Evolutionary conservation across 2,329 filamentous ascomycete genomes (phyloP), one percentile per base, ranked within the genome.

Genomic region (Sarocladium oryzae): DNA sequence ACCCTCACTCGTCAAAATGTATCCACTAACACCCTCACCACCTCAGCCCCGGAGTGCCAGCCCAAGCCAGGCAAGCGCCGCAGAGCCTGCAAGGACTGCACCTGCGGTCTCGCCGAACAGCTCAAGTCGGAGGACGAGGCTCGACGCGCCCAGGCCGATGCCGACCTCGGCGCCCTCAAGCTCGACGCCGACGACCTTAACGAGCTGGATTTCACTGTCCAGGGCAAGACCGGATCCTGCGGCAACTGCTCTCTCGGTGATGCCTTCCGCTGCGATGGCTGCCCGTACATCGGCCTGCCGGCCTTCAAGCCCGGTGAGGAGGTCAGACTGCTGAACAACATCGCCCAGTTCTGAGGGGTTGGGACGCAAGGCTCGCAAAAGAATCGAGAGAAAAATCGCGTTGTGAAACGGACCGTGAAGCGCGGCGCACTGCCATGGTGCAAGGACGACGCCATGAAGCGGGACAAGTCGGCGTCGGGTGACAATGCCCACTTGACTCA

Each of bases 281-380:
- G 77, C 61, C 91, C 91, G 1, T 96, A 93, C 65, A 88, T 95
- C 61, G 91, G 91, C 4, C 77, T 99, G 58, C 93, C 93, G 13
- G 88, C 93, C 4, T 99, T 99, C 76, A 96, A 96, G 76, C 90
- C 90, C 3, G 93, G 93, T 15, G 91, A 99, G 74, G 90, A 97
- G 72, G 90, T 97, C 49, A 79, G 84, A 63, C 75, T 99, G 54
- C 66, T 96, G 62, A 92, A 95, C 67, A 89, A 95, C 58, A 82
- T 89, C 62, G 81, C 89, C 53, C 91, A 96, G 72, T 72, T 96
- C 63, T 96, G 61, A 56, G 38, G 4, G 9, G 13, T 9, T 38
- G 11, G 35, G 7, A 8, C n/a, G n/a, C n/a, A n/a, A n/a, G n/a
- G n/a, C n/a, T n/a, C n/a, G n/a, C n/a, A n/a, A n/a, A n/a, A n/a